Evolutionary conservation across 306 rosid genomes (phyloP).

Genomic region (Castanea mollissima): DNA sequence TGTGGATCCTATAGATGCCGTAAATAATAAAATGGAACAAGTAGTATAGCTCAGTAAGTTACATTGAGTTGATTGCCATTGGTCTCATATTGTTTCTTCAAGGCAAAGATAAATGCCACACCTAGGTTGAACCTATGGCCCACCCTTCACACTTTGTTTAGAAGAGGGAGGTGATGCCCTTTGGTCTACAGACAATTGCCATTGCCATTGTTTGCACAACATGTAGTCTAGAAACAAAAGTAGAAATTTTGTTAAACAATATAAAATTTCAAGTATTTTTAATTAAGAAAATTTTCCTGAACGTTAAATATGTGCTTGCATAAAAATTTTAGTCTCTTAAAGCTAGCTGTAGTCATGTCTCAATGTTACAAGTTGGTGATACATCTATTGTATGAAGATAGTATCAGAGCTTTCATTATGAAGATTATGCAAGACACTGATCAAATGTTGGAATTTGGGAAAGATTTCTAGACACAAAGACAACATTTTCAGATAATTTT

Average conservation of each 20-base stretch:
- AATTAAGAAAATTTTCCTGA: not conserved
- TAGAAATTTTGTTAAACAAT: not conserved
- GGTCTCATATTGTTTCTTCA: not conserved
- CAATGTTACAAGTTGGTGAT: not conserved
- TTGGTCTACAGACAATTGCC: not conserved
- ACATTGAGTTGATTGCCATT: not conserved
- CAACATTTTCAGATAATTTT: not conserved
- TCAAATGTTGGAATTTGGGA: conserved; percentile 5
- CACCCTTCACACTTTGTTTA: not conserved
- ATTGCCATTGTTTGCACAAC: not conserved
- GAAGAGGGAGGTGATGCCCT: not conserved
- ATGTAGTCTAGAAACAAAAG: not conserved
- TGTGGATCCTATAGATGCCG: not conserved
- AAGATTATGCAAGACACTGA: conserved; percentile 6
- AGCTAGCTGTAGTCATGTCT: not conserved
- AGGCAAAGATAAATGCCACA: not conserved
- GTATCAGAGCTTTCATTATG: not conserved
- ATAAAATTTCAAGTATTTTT: not conserved
- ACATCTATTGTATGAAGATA: not conserved
- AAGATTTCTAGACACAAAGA: not conserved
- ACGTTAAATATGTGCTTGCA: not conserved
- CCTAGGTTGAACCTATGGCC: not conserved
- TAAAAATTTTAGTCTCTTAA: not conserved
- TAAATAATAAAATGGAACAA: not conserved
- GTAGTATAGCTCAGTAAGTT: not conserved